Percentiles rank a stretch among this genome's conserved stretches.
phyloP scores from a whole-genome alignment of 163 green algal genomes.

The Chlamydomonas reinhardtii region DNA sequence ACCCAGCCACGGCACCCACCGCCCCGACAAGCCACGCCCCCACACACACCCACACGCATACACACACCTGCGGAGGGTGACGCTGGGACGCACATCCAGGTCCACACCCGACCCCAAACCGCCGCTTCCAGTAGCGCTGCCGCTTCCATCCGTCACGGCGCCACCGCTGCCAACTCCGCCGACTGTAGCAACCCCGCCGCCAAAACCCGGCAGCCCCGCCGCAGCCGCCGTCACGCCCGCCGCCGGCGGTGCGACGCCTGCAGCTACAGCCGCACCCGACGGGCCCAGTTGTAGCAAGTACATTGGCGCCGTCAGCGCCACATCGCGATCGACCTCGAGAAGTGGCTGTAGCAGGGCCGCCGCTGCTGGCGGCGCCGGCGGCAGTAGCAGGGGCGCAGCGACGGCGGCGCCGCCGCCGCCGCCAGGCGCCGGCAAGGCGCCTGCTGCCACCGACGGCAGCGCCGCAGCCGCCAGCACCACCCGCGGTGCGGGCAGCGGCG shows the following conservation, averaged over 20 bases:
- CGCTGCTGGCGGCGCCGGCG: not conserved
- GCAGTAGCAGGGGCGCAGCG: not conserved
- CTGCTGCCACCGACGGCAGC: not conserved
- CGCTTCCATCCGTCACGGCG: too few relatives aligned
- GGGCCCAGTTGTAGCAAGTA: not conserved
- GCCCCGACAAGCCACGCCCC: too few relatives aligned
- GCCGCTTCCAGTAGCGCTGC: too few relatives aligned
- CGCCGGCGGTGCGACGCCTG: not conserved
- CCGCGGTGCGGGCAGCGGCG: too few relatives aligned
- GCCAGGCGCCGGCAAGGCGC: not conserved
- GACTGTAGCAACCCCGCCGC: not conserved
- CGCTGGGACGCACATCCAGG: not conserved
- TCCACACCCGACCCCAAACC: not conserved
- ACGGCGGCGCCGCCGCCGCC: not conserved
- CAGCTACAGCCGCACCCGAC: not conserved
- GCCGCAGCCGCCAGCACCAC: not conserved
- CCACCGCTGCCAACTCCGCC: not conserved
- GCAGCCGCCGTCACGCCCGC: not conserved
- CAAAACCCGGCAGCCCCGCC: not conserved
- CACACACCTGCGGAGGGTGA: conserved; percentile 24
- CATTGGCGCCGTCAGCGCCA: conserved; percentile 31
- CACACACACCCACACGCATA: too few relatives aligned
- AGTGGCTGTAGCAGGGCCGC: not conserved
- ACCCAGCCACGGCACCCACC: too few relatives aligned
- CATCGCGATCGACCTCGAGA: not conserved